phyloP scores from a whole-genome alignment of 495 filamentous ascomycete genomes.

The Trypethelium eluteriae region DNA sequence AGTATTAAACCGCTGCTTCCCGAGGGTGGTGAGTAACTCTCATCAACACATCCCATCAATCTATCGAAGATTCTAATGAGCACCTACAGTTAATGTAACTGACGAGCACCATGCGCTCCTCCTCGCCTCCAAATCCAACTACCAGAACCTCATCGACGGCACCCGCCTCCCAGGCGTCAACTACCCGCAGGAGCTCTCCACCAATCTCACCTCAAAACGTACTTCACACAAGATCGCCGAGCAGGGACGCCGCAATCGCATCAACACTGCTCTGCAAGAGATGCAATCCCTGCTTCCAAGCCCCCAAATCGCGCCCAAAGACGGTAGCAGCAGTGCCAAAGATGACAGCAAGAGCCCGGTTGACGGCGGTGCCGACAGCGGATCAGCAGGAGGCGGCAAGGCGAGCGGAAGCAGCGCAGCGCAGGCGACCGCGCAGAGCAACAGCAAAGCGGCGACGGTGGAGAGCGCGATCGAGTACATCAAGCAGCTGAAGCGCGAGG shows the following conservation, averaged over 20 bases:
- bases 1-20: conserved; percentile 87
- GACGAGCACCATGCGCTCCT: conserved; percentile 74
- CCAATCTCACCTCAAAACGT: conserved; percentile 89
- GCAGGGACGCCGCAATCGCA: conserved; percentile 88
- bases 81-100: conserved; percentile 39
- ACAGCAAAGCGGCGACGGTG: conserved; percentile 92
- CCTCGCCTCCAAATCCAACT: conserved; percentile 90
- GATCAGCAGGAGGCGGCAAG: conserved; percentile 20
- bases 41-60: conserved; percentile 11
- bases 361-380: conserved; percentile 10
- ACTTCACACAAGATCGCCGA: conserved; percentile 97
- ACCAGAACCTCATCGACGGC: conserved; percentile 93
- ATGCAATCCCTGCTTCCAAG: conserved; percentile 74
- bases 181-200: conserved; percentile 83
- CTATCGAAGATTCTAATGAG: conserved; percentile 15
- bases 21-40: conserved; percentile 52
- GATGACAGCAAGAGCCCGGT: conserved; percentile 18
- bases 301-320: conserved; percentile 12
- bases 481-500: conserved; percentile 66
- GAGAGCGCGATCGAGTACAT: conserved; percentile 96
- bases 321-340: not conserved
- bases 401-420: conserved; percentile 29
- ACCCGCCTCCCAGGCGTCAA: conserved; percentile 81
- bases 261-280: conserved; percentile 88
- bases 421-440: conserved; percentile 44